Conservation (phyloP, 1,284 basidiomycete genomes). For the Cutaneotrichosporon cavernicola region DNA sequence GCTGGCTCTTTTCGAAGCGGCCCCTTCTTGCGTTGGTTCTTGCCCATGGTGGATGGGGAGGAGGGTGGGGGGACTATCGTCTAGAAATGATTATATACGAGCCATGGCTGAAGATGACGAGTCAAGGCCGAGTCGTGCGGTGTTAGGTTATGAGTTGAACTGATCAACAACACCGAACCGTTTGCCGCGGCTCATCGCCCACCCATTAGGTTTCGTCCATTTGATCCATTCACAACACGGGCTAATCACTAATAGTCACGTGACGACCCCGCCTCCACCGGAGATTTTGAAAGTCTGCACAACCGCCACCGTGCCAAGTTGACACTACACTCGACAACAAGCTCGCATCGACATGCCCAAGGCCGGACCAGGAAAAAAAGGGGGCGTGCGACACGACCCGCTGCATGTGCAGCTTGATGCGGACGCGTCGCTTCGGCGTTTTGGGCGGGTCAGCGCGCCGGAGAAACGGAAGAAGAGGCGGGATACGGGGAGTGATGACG, state of each 20-base stretch:
- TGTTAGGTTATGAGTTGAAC: not conserved
- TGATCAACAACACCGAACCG: not conserved
- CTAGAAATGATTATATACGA: not conserved
- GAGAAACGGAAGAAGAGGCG: constrained; percentile 63
- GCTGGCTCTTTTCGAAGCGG: not conserved
- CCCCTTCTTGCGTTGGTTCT: not conserved
- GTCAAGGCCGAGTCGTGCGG: not conserved
- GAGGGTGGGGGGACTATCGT: too few relatives aligned
- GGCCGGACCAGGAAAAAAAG: constrained; percentile 30
- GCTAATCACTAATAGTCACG: constrained; percentile 10
- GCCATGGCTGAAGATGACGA: not conserved
- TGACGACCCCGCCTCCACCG: constrained; percentile 13
- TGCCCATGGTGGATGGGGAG: constrained; percentile 3
- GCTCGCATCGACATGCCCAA: constrained; percentile 42
- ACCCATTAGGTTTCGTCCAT: too few relatives aligned
- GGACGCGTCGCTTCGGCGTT: constrained; percentile 71
- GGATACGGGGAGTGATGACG: constrained; percentile 57
- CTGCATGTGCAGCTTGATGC: constrained; percentile 76
- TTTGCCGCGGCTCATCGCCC: too few relatives aligned
- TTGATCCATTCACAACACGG: too few relatives aligned
- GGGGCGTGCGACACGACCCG: constrained; percentile 67
- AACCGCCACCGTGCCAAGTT: constrained; percentile 1
- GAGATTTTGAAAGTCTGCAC: constrained; percentile 22
- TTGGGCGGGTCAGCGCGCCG: constrained; percentile 68
- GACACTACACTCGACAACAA: not conserved